Evolutionary conservation across 495 filamentous ascomycete genomes (phyloP).

Genomic region (Xylaria scruposa): DNA sequence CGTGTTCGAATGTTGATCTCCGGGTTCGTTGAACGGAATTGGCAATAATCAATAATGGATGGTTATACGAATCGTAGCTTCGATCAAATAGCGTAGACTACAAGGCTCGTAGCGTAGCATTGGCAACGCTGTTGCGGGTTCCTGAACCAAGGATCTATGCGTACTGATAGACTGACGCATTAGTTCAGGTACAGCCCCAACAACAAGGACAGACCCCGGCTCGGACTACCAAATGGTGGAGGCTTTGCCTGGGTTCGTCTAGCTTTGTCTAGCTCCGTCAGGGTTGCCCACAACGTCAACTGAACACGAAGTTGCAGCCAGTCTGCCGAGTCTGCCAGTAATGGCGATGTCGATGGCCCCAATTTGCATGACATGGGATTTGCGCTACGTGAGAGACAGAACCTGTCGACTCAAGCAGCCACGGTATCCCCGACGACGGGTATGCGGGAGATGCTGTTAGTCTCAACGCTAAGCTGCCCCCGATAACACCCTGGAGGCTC

Average conservation of each 20-base stretch:
- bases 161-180: constrained; percentile 11
- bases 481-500: constrained; percentile 18
- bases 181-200: constrained; percentile 27
- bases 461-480: constrained; percentile 14
- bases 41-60: constrained; percentile 2
- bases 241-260: constrained; percentile 2
- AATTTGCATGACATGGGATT: constrained; percentile 28
- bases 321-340: too few relatives aligned
- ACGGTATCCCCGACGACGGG: constrained; percentile 23
- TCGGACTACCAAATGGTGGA: constrained; percentile 14
- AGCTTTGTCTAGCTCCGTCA: constrained; percentile 1
- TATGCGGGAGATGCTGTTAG: not conserved
- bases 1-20: constrained; percentile 20
- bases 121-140: constrained; percentile 10
- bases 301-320: constrained; percentile 25
- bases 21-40: not conserved
- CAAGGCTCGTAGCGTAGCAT: constrained; percentile 18
- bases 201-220: constrained; percentile 10
- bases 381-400: constrained; percentile 15
- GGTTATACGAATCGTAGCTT: constrained; percentile 19
- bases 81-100: constrained; percentile 5
- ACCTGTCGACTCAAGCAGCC: constrained; percentile 6
- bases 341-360: constrained; percentile 16
- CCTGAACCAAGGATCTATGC: constrained; percentile 9
- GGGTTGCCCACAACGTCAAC: constrained; percentile 14